Evolutionary conservation across 139 green algal genomes (phyloP).

Genomic region (Chlamydomonas schloesseri): DNA sequence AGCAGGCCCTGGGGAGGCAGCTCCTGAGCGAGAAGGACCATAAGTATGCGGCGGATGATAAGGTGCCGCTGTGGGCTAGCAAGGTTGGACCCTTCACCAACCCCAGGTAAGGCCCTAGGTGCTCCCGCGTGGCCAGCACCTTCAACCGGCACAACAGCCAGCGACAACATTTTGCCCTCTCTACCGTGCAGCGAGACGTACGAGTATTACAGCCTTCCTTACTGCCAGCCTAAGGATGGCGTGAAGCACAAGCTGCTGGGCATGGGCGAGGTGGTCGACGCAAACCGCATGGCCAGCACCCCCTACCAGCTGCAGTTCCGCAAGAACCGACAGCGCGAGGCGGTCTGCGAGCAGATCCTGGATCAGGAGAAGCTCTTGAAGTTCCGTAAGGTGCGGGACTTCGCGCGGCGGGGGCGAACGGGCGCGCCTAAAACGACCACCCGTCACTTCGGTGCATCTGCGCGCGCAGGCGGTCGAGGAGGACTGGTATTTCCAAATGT

Average conservation of each 20-base stretch:
- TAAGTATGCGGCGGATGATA: slow-evolving; percentile 54
- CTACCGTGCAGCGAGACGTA: slow-evolving; percentile 86
- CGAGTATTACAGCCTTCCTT: slow-evolving; percentile 93
- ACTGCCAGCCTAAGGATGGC: slow-evolving; percentile 79
- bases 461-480: slow-evolving; percentile 66
- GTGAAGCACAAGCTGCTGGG: slow-evolving; percentile 89
- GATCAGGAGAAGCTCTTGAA: slow-evolving; percentile 81
- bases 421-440: background rate
- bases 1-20: background rate
- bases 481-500: slow-evolving; percentile 89
- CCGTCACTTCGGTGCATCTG: background rate
- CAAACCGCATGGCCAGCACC: slow-evolving; percentile 85
- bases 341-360: slow-evolving; percentile 84
- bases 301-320: slow-evolving; percentile 90
- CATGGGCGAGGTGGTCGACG: slow-evolving; percentile 87
- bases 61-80: slow-evolving; percentile 81
- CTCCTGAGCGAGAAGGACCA: slow-evolving; percentile 51
- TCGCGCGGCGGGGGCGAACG: slow-evolving; percentile 38
- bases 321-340: slow-evolving; percentile 77
- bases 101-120: slow-evolving; percentile 60
- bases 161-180: background rate
- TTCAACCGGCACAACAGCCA: slow-evolving; percentile 12
- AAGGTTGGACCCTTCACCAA: slow-evolving; percentile 87
- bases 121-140: too few species aligned
- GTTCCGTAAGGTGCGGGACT: slow-evolving; percentile 76